phyloP scores from a whole-genome alignment of 352 stramenopile genomes.

The Phytophthora idaei region DNA sequence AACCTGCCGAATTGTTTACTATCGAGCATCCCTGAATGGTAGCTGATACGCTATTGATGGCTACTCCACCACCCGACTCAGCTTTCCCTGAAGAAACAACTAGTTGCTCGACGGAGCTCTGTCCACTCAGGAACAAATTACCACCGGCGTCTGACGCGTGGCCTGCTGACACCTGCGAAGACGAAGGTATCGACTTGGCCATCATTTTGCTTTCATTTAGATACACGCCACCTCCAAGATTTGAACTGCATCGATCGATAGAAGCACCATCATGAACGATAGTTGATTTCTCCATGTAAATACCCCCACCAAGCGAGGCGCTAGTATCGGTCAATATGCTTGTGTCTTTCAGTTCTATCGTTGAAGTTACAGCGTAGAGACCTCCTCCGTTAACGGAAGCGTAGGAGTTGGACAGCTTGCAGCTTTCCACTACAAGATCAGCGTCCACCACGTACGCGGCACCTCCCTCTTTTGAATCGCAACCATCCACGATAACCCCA shows the following conservation, averaged over 20 bases:
- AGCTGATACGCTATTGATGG: constrained; percentile 5
- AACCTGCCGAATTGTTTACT: constrained; percentile 16
- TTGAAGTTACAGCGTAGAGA: constrained; percentile 25
- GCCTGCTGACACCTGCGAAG: constrained; percentile 19
- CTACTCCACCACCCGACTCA: constrained; percentile 17
- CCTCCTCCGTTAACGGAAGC: constrained; percentile 36
- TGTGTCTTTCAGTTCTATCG: constrained; percentile 13
- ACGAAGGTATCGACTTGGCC: constrained; percentile 1
- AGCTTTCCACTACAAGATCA: constrained; percentile 9
- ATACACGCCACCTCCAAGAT: constrained; percentile 46
- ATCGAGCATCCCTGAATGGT: constrained; percentile 21
- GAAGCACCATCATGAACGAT: constrained; percentile 35
- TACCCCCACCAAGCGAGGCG: constrained; percentile 33
- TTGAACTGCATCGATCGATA: constrained; percentile 30
- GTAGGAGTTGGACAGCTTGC: constrained; percentile 13
- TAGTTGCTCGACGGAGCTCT: constrained; percentile 18
- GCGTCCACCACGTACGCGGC: constrained; percentile 35
- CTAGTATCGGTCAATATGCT: constrained; percentile 8
- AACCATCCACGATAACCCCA: constrained; percentile 13
- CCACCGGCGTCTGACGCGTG: constrained; percentile 11
- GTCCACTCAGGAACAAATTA: constrained; percentile 20
- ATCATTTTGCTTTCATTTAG: constrained; percentile 25
- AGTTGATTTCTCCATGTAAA: constrained; percentile 32
- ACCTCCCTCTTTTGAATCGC: constrained; percentile 32
- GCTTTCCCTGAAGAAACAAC: constrained; percentile 19